A percentile compares a stretch with the other conserved stretches of the same genome.
These are phyloP conservation scores for Malus asiatica DNA, from an alignment of 306 rosid genomes.

Conservation along the genomic window DNA sequence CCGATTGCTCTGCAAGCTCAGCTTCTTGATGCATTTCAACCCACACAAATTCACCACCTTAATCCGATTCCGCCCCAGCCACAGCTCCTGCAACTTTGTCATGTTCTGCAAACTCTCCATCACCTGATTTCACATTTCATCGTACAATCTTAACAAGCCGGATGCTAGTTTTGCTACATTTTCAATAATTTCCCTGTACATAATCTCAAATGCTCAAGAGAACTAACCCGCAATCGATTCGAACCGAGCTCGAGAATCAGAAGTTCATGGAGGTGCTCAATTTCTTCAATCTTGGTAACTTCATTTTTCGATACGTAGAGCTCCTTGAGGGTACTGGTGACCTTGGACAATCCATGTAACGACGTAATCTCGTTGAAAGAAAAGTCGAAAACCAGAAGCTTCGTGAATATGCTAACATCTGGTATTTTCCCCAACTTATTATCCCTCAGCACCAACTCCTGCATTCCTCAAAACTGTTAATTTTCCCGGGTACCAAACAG, in stretches of 20 bases:
- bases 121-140: constrained; percentile 39
- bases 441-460: constrained; percentile 84
- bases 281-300: constrained; percentile 68
- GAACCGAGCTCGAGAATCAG: constrained; percentile 90
- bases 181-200: not conserved
- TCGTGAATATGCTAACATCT: constrained; percentile 57
- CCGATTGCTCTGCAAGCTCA: constrained; percentile 95
- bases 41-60: constrained; percentile 77
- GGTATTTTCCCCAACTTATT: constrained; percentile 66
- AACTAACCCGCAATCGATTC: constrained; percentile 70
- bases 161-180: not conserved
- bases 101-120: constrained; percentile 74
- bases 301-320: constrained; percentile 89
- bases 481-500: constrained; percentile 1
- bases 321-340: constrained; percentile 57
- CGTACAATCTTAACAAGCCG: not conserved
- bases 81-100: constrained; percentile 64
- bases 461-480: not conserved
- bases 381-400: constrained; percentile 68
- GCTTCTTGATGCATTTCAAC: constrained; percentile 64
- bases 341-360: constrained; percentile 53
- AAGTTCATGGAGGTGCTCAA: constrained; percentile 65
- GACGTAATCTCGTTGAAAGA: constrained; percentile 76
- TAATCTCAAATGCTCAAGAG: not conserved
- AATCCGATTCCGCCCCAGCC: constrained; percentile 92